phyloP scores from a whole-genome alignment of 2,329 filamentous ascomycete species.

The Periconia macrospinosa region DNA sequence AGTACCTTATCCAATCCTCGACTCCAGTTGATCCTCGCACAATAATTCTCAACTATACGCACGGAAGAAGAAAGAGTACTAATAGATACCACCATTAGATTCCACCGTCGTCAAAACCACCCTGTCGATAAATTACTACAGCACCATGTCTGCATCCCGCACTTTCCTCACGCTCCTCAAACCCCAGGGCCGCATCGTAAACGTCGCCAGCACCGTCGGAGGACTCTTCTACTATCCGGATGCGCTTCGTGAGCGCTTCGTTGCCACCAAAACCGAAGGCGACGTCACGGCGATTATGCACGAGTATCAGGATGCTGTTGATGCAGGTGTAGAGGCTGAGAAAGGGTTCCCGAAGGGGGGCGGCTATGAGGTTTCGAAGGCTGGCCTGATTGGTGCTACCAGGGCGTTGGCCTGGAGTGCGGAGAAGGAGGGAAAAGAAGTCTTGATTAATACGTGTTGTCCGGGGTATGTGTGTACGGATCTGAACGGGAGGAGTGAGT shows the following conservation, averaged over 20 bases:
- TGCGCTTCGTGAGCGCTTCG: slow-evolving; percentile 48
- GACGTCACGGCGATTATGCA: slow-evolving; percentile 55
- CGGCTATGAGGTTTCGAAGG: slow-evolving; percentile 54
- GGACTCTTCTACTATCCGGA: slow-evolving; percentile 52
- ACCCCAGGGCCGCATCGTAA: slow-evolving; percentile 37
- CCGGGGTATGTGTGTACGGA: slow-evolving; percentile 53
- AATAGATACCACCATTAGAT: slow-evolving; percentile 28
- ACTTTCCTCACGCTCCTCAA: slow-evolving; percentile 28
- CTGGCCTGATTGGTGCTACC: slow-evolving; percentile 48
- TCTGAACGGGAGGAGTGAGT: slow-evolving; percentile 45
- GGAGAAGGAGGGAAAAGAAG: slow-evolving; percentile 35
- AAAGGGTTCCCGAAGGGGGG: slow-evolving; percentile 52
- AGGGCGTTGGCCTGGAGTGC: slow-evolving; percentile 38
- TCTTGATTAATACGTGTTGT: slow-evolving; percentile 47
- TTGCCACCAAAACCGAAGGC: slow-evolving; percentile 40
- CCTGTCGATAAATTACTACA: slow-evolving; percentile 56
- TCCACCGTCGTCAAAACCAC: slow-evolving; percentile 53
- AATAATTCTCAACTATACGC: too few relatives aligned
- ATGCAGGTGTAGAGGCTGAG: slow-evolving; percentile 49
- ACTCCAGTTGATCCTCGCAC: too few relatives aligned
- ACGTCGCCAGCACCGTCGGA: slow-evolving; percentile 52
- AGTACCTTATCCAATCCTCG: neutral
- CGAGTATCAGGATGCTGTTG: slow-evolving; percentile 51
- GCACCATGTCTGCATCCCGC: slow-evolving; percentile 51
- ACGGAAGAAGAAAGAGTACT: neutral